These are phyloP conservation scores for Laburnicola sp. DNA, from an alignment of 2,329 filamentous ascomycete species.

Conservation along the genomic window DNA sequence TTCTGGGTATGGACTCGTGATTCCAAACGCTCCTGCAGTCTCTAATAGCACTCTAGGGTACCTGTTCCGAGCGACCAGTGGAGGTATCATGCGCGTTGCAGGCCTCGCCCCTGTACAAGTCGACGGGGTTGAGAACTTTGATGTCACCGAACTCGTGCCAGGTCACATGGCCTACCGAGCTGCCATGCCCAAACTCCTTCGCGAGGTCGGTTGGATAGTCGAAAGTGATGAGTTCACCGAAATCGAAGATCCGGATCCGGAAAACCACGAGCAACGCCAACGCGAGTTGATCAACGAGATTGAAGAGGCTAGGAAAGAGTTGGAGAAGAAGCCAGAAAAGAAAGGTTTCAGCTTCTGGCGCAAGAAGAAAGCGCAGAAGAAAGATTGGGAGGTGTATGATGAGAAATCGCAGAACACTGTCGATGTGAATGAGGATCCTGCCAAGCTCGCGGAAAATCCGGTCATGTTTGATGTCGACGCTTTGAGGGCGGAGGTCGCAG, in stretches of 20 bases:
- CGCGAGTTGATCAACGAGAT: constrained; percentile 95
- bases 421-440: constrained; percentile 49
- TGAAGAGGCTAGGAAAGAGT: constrained; percentile 84
- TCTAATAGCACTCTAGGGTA: constrained; percentile 58
- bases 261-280: constrained; percentile 85
- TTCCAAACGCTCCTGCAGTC: no score
- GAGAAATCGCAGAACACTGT: constrained; percentile 58
- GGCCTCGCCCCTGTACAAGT: constrained; percentile 79
- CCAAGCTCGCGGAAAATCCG: constrained; percentile 57
- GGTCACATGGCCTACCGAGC: constrained; percentile 97
- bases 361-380: constrained; percentile 78
- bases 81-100: constrained; percentile 85
- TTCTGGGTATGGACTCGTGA: constrained; percentile 61
- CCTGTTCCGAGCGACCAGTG: constrained; percentile 89
- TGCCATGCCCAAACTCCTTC: constrained; percentile 84
- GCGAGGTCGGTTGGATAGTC: constrained; percentile 87
- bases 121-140: constrained; percentile 84
- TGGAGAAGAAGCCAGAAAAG: constrained; percentile 77
- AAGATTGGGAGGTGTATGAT: constrained; percentile 94
- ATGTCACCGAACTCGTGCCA: constrained; percentile 81
- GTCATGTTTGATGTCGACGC: constrained; percentile 96
- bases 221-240: constrained; percentile 93
- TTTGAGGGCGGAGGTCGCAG: constrained; percentile 69
- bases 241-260: constrained; percentile 95
- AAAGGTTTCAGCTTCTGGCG: constrained; percentile 73